Base-by-base conservation (phyloP, 176 grass and related monocot genomes). In the Lolium rigidum region DNA sequence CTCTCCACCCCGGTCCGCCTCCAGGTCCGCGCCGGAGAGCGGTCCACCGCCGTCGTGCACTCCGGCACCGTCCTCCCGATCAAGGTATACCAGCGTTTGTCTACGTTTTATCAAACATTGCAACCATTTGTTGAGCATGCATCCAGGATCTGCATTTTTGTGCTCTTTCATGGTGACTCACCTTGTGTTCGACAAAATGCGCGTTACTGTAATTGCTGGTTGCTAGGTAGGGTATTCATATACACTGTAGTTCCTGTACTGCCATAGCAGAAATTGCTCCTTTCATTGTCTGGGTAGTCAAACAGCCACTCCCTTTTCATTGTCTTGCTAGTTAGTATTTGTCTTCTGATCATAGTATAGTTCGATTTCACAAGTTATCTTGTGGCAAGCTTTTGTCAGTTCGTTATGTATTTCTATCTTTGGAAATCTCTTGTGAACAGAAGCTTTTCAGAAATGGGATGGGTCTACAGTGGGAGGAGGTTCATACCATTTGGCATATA, bases 1-100 rank as follows among this genome's bases (percentile, higher is more conserved):
- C 93, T 91, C 80, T 89, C 93, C 64, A 98, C 92, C 64, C 93
- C 93, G 28, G 90, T 95, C 84, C 66, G 79, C 52, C 91, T 98
- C 80, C 93, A 98, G 84, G 90, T 98, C 80, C 93, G 93, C 10
- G 93, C 96, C 18, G 93, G 93, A 31, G 64, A 82, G 66, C 84
- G 90, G 43, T 98, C 96, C 69, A 84, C 83, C 75, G 93, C 86
- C 38, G 86, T 92, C 75, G 66, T 95, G 78, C 88, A 90, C 47
- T 88, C 90, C 3, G 88, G 96, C 18, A 95, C 86, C 79, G 92
- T 98, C 58, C 92, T 98, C 17, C 96, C 96, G 8, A 84, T 95
- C 37, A 92, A 94, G 92, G 96, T 92, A 88, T 31, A 8, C 41
- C 20, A 4, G 3, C 4, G 5, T 21, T 69, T 35, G 39, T 43